Percentiles rank a stretch among this genome's conserved stretches.
Evolutionary conservation across 331 rosid species (phyloP).

Genomic region (Prunus yedoensis): DNA sequence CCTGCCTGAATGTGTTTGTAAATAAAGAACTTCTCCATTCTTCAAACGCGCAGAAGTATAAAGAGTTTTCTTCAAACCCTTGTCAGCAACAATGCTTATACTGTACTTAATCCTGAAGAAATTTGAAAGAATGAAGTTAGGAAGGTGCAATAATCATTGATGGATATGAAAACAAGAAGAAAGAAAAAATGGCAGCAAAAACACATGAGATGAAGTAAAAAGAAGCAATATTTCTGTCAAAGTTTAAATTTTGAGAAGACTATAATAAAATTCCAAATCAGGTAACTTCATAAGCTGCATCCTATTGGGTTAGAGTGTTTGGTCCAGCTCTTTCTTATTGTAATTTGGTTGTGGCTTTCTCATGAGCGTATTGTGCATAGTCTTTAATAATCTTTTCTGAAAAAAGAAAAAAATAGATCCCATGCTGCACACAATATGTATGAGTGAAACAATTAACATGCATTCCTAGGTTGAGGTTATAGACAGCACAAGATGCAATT

Average conservation of each 20-base stretch:
- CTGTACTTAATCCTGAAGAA: constrained; percentile 83
- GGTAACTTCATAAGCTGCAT: too few relatives aligned
- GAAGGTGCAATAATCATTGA: not conserved
- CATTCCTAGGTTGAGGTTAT: too few relatives aligned
- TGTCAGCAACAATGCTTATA: constrained; percentile 97
- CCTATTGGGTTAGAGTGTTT: too few relatives aligned
- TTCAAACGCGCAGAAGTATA: constrained; percentile 90
- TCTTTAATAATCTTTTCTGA: too few relatives aligned
- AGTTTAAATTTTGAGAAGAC: not conserved
- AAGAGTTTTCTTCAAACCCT: constrained; percentile 85
- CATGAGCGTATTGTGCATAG: too few relatives aligned
- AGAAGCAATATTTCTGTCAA: not conserved
- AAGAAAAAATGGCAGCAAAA: not conserved
- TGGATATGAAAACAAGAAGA: not conserved
- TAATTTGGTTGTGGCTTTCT: too few relatives aligned
- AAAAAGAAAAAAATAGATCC: too few relatives aligned
- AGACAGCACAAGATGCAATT: too few relatives aligned
- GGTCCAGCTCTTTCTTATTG: too few relatives aligned
- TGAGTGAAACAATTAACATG: too few relatives aligned
- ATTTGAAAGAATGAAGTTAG: constrained; percentile 11
- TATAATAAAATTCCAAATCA: too few relatives aligned
- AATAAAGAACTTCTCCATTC: constrained; percentile 91
- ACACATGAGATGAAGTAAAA: not conserved
- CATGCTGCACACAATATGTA: too few relatives aligned
- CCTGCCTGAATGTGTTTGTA: constrained; percentile 88